phyloP scores from a whole-genome alignment of 2,329 filamentous ascomycete genomes.

The Pseudocercospora fuligena region DNA sequence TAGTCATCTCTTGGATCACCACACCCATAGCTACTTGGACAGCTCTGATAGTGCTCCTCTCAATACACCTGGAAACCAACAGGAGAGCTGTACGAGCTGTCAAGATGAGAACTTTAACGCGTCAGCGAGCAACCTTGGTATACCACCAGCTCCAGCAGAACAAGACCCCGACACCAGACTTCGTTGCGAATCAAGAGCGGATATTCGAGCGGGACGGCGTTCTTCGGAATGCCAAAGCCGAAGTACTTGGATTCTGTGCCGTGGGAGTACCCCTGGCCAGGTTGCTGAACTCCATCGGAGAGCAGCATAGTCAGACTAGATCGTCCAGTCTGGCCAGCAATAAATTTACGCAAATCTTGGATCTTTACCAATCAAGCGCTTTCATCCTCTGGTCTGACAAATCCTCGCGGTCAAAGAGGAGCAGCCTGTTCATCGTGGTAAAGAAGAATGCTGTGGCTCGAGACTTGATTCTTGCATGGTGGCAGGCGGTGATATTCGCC shows the following conservation, averaged over 20 bases:
- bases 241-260: constrained; percentile 57
- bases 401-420: constrained; percentile 39
- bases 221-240: constrained; percentile 58
- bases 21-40: constrained; percentile 74
- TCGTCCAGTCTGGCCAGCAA: constrained; percentile 18
- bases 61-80: constrained; percentile 81
- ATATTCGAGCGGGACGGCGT: constrained; percentile 69
- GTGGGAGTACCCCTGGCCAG: constrained; percentile 53
- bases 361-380: constrained; percentile 48
- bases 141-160: constrained; percentile 59
- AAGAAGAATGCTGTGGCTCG: constrained; percentile 60
- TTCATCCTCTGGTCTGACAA: constrained; percentile 66
- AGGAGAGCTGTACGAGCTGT: constrained; percentile 84
- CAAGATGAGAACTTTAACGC: constrained; percentile 80
- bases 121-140: constrained; percentile 81
- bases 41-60: constrained; percentile 72
- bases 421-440: constrained; percentile 61
- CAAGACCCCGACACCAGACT: constrained; percentile 63
- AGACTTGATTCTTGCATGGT: constrained; percentile 66
- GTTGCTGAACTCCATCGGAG: constrained; percentile 31
- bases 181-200: constrained; percentile 65
- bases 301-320: constrained; percentile 38
- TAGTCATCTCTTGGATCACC: constrained; percentile 78
- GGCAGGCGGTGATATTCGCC: constrained; percentile 60
- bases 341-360: constrained; percentile 51